These are phyloP conservation scores for Diaporthe australafricana DNA, from an alignment of 2,329 filamentous ascomycete species.

Conservation along the genomic window DNA sequence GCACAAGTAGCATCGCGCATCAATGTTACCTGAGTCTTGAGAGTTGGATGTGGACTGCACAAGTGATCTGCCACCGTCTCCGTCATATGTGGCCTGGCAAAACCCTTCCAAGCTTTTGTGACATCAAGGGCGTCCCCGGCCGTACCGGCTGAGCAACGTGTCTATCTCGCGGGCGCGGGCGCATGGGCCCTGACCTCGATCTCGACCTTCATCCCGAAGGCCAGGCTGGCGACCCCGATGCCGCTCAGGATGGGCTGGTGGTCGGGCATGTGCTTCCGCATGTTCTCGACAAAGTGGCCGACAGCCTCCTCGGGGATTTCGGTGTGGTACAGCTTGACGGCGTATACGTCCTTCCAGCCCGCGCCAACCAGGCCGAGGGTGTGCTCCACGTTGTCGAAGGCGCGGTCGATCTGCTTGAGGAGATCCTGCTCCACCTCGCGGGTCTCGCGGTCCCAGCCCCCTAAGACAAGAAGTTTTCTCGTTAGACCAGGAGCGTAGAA, in stretches of 20 bases:
- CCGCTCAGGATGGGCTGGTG: constrained; percentile 12
- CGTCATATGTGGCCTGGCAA: no score
- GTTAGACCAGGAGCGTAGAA: no score
- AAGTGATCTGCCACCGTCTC: no score
- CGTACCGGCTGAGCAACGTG: no score
- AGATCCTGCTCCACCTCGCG: neutral
- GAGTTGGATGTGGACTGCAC: no score
- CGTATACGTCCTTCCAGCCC: constrained; percentile 1
- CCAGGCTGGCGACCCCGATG: neutral
- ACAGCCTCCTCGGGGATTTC: neutral
- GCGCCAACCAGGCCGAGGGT: neutral
- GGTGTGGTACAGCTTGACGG: constrained; percentile 14
- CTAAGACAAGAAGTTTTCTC: neutral
- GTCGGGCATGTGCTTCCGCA: neutral
- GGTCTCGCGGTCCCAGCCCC: constrained; percentile 4
- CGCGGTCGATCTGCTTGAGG: constrained; percentile 2
- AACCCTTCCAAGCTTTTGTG: no score
- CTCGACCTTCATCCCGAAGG: constrained; percentile 17
- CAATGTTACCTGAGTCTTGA: no score
- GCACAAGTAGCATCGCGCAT: no score
- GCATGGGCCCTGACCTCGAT: constrained; percentile 10
- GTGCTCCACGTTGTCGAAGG: constrained; percentile 17
- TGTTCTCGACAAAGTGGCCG: constrained; percentile 7
- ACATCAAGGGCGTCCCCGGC: no score
- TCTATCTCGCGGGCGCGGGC: neutral